Evolutionary conservation across 148 eudicot species (phyloP).

Genomic region (Bassia scoparia): DNA sequence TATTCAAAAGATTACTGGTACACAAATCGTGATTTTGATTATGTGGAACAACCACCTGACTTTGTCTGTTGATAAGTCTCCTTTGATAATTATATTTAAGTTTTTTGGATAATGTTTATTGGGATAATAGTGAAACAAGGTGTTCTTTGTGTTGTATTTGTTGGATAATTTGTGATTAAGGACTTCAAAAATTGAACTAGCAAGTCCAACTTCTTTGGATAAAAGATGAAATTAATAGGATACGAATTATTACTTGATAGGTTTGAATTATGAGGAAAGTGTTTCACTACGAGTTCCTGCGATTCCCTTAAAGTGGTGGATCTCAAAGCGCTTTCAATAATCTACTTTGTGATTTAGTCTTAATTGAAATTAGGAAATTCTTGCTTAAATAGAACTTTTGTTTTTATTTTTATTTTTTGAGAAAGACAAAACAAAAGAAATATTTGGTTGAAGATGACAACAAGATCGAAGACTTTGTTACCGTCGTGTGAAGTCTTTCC

Average conservation of each 20-base stretch:
- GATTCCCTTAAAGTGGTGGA: constrained; percentile 29
- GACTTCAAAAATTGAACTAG: too few relatives aligned
- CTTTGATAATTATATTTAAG: too few relatives aligned
- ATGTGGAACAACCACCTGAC: too few relatives aligned
- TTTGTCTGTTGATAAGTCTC: too few relatives aligned
- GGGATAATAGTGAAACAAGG: too few relatives aligned
- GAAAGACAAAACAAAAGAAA: not conserved
- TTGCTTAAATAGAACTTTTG: not conserved
- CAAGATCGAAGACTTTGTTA: not conserved
- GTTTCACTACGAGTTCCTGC: constrained; percentile 20
- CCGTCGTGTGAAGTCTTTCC: constrained; percentile 4
- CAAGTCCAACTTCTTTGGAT: too few relatives aligned
- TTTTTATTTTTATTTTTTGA: not conserved
- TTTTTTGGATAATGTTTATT: too few relatives aligned
- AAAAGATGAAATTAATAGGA: not conserved
- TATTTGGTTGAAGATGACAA: not conserved
- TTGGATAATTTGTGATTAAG: too few relatives aligned
- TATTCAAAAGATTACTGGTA: too few relatives aligned
- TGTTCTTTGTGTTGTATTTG: too few relatives aligned
- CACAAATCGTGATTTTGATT: too few relatives aligned
- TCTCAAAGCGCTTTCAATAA: constrained; percentile 30
- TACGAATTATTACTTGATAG: too few relatives aligned
- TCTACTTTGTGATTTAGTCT: constrained; percentile 31
- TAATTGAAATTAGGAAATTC: not conserved
- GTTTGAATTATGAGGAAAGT: not conserved